Conservation (phyloP, 2,329 filamentous ascomycete genomes). For the Talaromyces verruculosus region DNA sequence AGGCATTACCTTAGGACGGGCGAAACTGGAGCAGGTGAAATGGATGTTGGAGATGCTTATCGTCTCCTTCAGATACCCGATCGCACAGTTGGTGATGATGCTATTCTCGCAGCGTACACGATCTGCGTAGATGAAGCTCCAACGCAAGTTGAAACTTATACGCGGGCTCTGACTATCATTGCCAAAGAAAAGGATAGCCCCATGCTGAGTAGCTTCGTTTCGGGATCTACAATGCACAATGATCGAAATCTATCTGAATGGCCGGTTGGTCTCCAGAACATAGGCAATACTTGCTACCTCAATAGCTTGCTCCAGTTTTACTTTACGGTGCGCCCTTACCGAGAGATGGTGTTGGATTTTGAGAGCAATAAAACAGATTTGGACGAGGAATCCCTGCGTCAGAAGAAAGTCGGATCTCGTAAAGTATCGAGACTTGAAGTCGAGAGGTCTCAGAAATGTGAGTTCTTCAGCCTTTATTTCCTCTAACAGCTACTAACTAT, state of each 20-base stretch:
- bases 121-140: conserved; percentile 49
- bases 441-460: conserved; percentile 69
- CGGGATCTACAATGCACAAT: conserved; percentile 32
- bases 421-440: conserved; percentile 61
- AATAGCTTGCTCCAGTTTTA: conserved; percentile 96
- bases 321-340: conserved; percentile 79
- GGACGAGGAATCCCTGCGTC: conserved; percentile 60
- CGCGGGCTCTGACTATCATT: conserved; percentile 51
- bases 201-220: conserved; percentile 36
- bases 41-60: conserved; percentile 58
- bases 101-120: conserved; percentile 51
- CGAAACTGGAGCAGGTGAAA: conserved; percentile 50
- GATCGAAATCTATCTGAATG: conserved; percentile 51
- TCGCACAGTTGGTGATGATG: conserved; percentile 52
- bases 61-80: conserved; percentile 54
- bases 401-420: conserved; percentile 74
- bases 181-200: conserved; percentile 45
- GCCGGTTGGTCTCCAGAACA: conserved; percentile 86
- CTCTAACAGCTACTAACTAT: conserved; percentile 24
- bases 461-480: conserved; percentile 41
- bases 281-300: conserved; percentile 96
- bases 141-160: conserved; percentile 46
- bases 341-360: conserved; percentile 76
- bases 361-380: conserved; percentile 69
- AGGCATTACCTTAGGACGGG: conserved; percentile 55